phyloP scores from a whole-genome alignment of 2,329 filamentous ascomycete genomes.

The Hypoxylon sp. region DNA sequence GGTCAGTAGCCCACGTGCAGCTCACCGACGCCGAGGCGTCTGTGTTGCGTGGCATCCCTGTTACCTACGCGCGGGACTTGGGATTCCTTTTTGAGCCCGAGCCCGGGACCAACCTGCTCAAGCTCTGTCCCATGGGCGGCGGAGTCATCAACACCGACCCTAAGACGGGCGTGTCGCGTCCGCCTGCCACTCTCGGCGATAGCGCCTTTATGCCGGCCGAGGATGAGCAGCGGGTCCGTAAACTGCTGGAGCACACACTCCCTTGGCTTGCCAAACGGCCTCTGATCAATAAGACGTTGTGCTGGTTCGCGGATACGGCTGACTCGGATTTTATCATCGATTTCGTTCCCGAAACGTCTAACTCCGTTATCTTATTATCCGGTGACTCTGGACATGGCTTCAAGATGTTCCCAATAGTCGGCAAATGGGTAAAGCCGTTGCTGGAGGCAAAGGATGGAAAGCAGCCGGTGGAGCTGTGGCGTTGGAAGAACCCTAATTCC shows the following conservation, averaged over 20 bases:
- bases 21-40: slow-evolving; percentile 19
- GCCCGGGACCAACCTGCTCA: slow-evolving; percentile 23
- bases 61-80: slow-evolving; percentile 28
- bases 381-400: slow-evolving; percentile 32
- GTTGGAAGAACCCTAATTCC: slow-evolving; percentile 18
- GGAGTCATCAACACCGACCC: slow-evolving; percentile 19
- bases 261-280: slow-evolving; percentile 23
- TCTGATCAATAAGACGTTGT: slow-evolving; percentile 18
- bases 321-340: slow-evolving; percentile 31
- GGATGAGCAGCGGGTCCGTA: slow-evolving; percentile 18
- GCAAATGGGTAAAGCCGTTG: slow-evolving; percentile 13
- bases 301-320: slow-evolving; percentile 31
- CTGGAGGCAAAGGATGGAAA: slow-evolving; percentile 8
- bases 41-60: slow-evolving; percentile 23
- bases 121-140: slow-evolving; percentile 29
- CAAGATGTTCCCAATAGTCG: slow-evolving; percentile 30
- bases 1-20: slow-evolving; percentile 28
- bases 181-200: slow-evolving; percentile 11
- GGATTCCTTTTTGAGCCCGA: slow-evolving; percentile 32
- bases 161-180: slow-evolving; percentile 21
- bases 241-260: slow-evolving; percentile 16
- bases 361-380: slow-evolving; percentile 25
- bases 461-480: slow-evolving; percentile 16
- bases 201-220: slow-evolving; percentile 22
- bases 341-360: slow-evolving; percentile 15